Conservation (phyloP, 1,139 yeast species). For the Candida glucosophila region DNA sequence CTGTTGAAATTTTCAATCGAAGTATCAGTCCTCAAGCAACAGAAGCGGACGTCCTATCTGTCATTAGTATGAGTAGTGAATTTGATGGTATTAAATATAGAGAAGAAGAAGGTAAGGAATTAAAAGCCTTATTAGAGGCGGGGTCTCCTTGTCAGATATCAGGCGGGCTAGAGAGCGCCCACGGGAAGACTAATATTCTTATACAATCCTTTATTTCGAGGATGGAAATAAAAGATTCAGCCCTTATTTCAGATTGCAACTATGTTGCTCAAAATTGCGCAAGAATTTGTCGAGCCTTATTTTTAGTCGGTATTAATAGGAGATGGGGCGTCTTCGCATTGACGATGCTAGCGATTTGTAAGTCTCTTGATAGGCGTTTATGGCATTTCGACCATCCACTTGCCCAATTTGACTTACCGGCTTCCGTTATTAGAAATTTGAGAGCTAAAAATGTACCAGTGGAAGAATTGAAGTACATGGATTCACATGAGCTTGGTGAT, state of each 20-base stretch:
- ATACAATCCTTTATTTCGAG: slow-evolving; percentile 84
- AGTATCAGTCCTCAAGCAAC: slow-evolving; percentile 79
- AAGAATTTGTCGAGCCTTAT: slow-evolving; percentile 85
- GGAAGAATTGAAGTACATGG: slow-evolving; percentile 67
- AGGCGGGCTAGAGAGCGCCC: slow-evolving; percentile 66
- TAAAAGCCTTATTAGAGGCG: slow-evolving; percentile 51
- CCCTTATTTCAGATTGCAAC: slow-evolving; percentile 76
- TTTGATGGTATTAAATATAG: slow-evolving; percentile 86
- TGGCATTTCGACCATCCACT: slow-evolving; percentile 94
- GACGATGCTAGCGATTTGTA: slow-evolving; percentile 70
- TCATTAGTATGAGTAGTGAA: slow-evolving; percentile 89
- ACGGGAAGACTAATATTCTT: slow-evolving; percentile 80
- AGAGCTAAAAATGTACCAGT: slow-evolving; percentile 60
- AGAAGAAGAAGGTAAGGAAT: slow-evolving; percentile 77
- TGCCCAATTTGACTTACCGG: slow-evolving; percentile 76
- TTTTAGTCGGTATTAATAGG: slow-evolving; percentile 76
- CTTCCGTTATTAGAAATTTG: slow-evolving; percentile 52
- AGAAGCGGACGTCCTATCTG: slow-evolving; percentile 85
- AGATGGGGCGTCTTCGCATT: slow-evolving; percentile 82
- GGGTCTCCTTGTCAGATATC: slow-evolving; percentile 77
- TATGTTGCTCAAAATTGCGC: slow-evolving; percentile 95
- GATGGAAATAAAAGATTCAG: slow-evolving; percentile 64
- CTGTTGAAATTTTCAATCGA: slow-evolving; percentile 84
- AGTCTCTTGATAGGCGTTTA: slow-evolving; percentile 70
- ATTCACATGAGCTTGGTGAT: slow-evolving; percentile 74